A percentile compares a stretch with the other conserved stretches of the same genome.
These are phyloP conservation scores for Zasmidium angulare DNA, from an alignment of 2,329 filamentous ascomycete genomes.

Conservation along the genomic window DNA sequence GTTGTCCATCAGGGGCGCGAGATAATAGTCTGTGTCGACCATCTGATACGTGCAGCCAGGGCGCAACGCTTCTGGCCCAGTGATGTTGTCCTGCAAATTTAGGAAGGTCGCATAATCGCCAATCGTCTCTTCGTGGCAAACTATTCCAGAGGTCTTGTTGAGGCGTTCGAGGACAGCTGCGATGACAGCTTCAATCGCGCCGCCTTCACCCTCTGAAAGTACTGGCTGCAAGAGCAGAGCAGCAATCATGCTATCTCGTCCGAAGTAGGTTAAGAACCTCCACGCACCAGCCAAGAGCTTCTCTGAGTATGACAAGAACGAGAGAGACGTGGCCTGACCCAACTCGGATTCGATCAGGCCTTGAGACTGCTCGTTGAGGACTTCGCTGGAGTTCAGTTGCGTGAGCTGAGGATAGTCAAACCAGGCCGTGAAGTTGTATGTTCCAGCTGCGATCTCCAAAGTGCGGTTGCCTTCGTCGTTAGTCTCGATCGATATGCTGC, in stretches of 20 bases:
- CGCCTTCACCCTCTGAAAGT: slow-evolving; percentile 55
- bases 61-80: slow-evolving; percentile 45
- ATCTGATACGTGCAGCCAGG: slow-evolving; percentile 45
- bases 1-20: slow-evolving; percentile 58
- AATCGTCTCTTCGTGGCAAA: slow-evolving; percentile 65
- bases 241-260: slow-evolving; percentile 64
- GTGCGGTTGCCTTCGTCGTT: slow-evolving; percentile 28
- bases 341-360: slow-evolving; percentile 48
- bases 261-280: slow-evolving; percentile 68
- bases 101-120: slow-evolving; percentile 64
- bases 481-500: slow-evolving; percentile 43
- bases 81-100: slow-evolving; percentile 55
- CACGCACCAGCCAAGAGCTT: slow-evolving; percentile 65
- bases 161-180: slow-evolving; percentile 61
- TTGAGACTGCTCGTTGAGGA: slow-evolving; percentile 51
- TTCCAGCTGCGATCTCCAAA: slow-evolving; percentile 52
- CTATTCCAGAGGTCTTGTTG: slow-evolving; percentile 59
- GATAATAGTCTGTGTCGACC: slow-evolving; percentile 63
- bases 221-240: slow-evolving; percentile 59
- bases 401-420: slow-evolving; percentile 63
- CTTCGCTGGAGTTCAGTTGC: slow-evolving; percentile 51
- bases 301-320: slow-evolving; percentile 63
- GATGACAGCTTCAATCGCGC: slow-evolving; percentile 62
- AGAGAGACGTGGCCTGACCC: slow-evolving; percentile 54
- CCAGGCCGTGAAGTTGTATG: slow-evolving; percentile 59